Evolutionary conservation across 352 stramenopile genomes (phyloP), one percentile per base, ranked within the genome.

Genomic region (Phytophthora constricta): DNA sequence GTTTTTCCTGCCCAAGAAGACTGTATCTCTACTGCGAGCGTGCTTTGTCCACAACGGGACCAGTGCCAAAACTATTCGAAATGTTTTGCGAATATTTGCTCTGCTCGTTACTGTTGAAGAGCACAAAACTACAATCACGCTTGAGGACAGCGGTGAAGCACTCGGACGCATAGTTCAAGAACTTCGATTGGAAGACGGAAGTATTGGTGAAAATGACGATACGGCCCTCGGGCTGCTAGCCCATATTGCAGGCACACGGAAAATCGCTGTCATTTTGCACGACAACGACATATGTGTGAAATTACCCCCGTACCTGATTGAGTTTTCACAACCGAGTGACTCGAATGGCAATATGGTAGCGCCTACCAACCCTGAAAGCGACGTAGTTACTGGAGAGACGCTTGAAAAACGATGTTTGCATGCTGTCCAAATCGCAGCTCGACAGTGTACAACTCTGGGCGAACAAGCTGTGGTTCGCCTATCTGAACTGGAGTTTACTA

Each of bases 1-100:
- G 61, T 91, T 94, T 33, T 94, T 94, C 49, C 52, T 94, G 13
- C 86, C 84, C 0, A 94, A 94, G 65, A 91, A 92, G 41, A 92
- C 86, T 0, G 79, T 94, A 2, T 79, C 77, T 54, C 52, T 92
- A 5, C 56, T 94, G 1, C 73, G 85, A 13, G 67, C 76, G 14
- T 77, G 90, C 14, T 85, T 91, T 45, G 85, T 82, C 1, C 77
- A 86, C 16, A 31, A 67, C 1, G 47, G 26, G 1, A 75, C 82
- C 3, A 69, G 49, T 17, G n/a, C 62, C 5, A 94, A 94, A 61
- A 83, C 84, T 0, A 69, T 83, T 20, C 82, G 86, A 11, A 94
- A 92, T 39, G 74, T 94, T 13, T 28, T 94, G 13, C 23, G 52
- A 4, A 78, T 93, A 28, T 92, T 92, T 61, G 49, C 71, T 13